Percentiles rank a stretch among this genome's conserved stretches.
These are phyloP conservation scores for Cardiospermum halicacabum DNA, from an alignment of 345 rosid genomes.

Conservation along the genomic window DNA sequence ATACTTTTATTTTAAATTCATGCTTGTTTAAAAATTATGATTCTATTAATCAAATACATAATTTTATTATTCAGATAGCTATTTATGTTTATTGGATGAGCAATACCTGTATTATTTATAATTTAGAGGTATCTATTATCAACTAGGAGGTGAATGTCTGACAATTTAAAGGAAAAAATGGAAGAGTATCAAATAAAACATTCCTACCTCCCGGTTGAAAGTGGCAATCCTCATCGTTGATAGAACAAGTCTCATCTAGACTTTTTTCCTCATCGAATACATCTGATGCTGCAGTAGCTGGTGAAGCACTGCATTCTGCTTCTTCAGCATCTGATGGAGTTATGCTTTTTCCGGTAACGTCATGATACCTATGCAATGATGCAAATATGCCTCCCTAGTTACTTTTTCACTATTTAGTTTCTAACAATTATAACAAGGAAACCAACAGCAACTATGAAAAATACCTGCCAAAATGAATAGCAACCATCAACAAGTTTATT, in stretches of 20 bases:
- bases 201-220: slow-evolving; percentile 33
- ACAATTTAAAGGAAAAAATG: background rate
- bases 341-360: slow-evolving; percentile 17
- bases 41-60: too few species aligned
- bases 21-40: too few species aligned
- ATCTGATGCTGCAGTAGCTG: slow-evolving; percentile 29
- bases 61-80: too few species aligned
- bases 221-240: slow-evolving; percentile 25
- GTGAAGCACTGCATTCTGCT: slow-evolving; percentile 17
- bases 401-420: slow-evolving; percentile 5
- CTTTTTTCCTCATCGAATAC: slow-evolving; percentile 39
- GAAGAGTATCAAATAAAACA: background rate
- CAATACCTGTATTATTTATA: too few species aligned
- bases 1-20: too few species aligned
- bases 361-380: slow-evolving; percentile 46
- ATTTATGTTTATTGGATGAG: too few species aligned
- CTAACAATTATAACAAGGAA: slow-evolving; percentile 4
- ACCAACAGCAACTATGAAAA: slow-evolving; percentile 6
- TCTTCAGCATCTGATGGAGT: slow-evolving; percentile 24
- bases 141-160: background rate
- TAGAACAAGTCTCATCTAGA: slow-evolving; percentile 25
- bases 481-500: slow-evolving; percentile 98
- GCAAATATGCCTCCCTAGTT: slow-evolving; percentile 76
- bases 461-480: slow-evolving; percentile 99
- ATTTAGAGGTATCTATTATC: too few species aligned